These are phyloP conservation scores for Candida frijolesensis DNA, from an alignment of 1,139 yeast genomes.

Conservation along the genomic window DNA sequence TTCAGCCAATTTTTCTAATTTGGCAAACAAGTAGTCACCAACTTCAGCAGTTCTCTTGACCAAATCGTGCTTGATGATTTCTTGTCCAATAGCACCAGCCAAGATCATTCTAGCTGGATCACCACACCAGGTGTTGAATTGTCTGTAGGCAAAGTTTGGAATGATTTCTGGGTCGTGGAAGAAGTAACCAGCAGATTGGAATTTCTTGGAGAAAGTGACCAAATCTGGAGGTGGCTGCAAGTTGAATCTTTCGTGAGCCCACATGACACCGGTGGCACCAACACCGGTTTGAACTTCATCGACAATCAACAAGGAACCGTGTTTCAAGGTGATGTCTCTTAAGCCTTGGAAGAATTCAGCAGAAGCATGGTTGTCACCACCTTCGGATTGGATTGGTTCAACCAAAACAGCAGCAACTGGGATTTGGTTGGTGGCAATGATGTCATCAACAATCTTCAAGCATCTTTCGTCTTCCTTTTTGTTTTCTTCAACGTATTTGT, in stretches of 20 bases:
- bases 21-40: conserved; percentile 62
- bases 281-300: conserved; percentile 91
- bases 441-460: conserved; percentile 56
- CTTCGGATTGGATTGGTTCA: conserved; percentile 86
- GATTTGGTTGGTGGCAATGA: conserved; percentile 55
- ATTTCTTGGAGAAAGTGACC: conserved; percentile 83
- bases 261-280: conserved; percentile 80
- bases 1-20: conserved; percentile 51
- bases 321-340: conserved; percentile 67
- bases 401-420: conserved; percentile 78
- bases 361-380: conserved; percentile 86
- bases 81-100: conserved; percentile 69
- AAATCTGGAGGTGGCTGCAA: conserved; percentile 74
- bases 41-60: conserved; percentile 56
- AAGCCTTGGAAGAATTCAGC: conserved; percentile 75
- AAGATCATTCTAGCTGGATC: conserved; percentile 79
- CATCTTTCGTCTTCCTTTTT: conserved; percentile 68
- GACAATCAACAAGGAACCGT: conserved; percentile 69
- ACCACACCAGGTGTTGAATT: conserved; percentile 92
- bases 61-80: conserved; percentile 61
- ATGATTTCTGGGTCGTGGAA: conserved; percentile 69
- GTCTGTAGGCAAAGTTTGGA: conserved; percentile 76
- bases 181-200: conserved; percentile 85
- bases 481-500: conserved; percentile 55
- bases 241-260: conserved; percentile 87